Evolutionary conservation across 352 stramenopile genomes (phyloP), one percentile per base, ranked within the genome.

Genomic region (Globisporangium alternatum): DNA sequence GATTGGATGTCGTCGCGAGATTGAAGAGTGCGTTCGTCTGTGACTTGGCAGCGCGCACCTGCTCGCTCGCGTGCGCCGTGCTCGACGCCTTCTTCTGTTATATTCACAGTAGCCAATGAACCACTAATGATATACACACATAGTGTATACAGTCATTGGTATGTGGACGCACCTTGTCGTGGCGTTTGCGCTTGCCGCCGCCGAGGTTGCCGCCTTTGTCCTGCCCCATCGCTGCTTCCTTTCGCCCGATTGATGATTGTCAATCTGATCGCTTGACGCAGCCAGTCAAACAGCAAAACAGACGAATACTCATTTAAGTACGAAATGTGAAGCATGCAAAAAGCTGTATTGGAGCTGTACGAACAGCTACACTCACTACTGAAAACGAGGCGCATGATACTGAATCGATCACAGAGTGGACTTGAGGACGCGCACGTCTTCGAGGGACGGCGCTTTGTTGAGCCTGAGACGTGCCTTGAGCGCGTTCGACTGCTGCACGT

Each of bases 21-120:
- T 79, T 80, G 53, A 93, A 83, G 60, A 93, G 70, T 49, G 76
- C 77, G 60, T 90, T 90, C 41, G 77, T 81, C 65, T 91, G 80
- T 37, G 77, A 75, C 70, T 90, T 90, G 62, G 66, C 65, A 12
- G 72, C 69, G 47, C 75, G 69, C 62, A 75, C 66, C 60, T 78
- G 67, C 3, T 62, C 63, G 6, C 44, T 35, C 13, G 41, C 65
- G 28, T 59, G 17, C 21, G 30, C 22, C 31, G 55, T 21, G n/a
- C 44, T 59, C 9, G 43, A 65, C 31, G 54, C 64, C 70, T 70
- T 73, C 70, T 83, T 69, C 52, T 63, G 17, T 30, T 10, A 17
- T 13, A 2, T 6, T 57, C 21, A 31, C 9, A 57, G 19, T 22
- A 39, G 21, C 3, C 12, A 41, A 37, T 15, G 19, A 5, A 9